Conservation (phyloP, 2,329 filamentous ascomycete species). For the Monilinia fructicola region DNA sequence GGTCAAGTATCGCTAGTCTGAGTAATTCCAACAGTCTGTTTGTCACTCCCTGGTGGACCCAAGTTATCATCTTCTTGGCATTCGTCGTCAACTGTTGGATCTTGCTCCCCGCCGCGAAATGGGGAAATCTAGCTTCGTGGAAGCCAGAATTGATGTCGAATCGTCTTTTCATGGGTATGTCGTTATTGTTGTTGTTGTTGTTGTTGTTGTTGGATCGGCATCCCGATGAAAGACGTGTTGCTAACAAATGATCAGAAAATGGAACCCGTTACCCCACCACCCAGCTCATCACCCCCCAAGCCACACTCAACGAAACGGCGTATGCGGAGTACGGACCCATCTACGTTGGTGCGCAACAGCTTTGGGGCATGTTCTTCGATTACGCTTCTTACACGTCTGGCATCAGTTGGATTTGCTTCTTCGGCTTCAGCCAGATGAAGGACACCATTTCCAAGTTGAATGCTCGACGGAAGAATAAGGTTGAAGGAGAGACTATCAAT, state of each 20-base stretch:
- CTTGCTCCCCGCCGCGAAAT: conserved; percentile 58
- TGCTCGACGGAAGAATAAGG: conserved; percentile 41
- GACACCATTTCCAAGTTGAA: conserved; percentile 48
- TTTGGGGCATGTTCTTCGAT: conserved; percentile 61
- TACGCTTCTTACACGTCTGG: conserved; percentile 60
- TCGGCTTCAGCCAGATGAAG: conserved; percentile 52
- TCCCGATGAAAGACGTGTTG: neutral
- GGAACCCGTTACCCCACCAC: conserved; percentile 43
- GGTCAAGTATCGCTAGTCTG: conserved; percentile 57
- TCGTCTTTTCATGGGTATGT: conserved; percentile 49
- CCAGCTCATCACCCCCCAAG: conserved; percentile 41
- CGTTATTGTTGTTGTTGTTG: no score
- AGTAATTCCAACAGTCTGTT: conserved; percentile 49
- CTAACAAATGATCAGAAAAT: conserved; percentile 29
- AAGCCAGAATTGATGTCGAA: conserved; percentile 59
- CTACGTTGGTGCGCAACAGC: conserved; percentile 57
- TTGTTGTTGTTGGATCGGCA: neutral
- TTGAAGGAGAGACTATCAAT: conserved; percentile 45
- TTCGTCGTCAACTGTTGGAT: conserved; percentile 59
- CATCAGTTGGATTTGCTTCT: conserved; percentile 58
- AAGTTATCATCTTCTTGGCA: conserved; percentile 54
- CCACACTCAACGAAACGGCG: conserved; percentile 43
- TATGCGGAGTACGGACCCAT: conserved; percentile 52
- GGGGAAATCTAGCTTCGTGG: conserved; percentile 53
- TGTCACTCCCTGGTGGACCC: conserved; percentile 59